Percentiles rank a stretch among this genome's conserved stretches.
These are phyloP conservation scores for Trichoderma koningii DNA, from an alignment of 2,329 filamentous ascomycete genomes.

Conservation along the genomic window DNA sequence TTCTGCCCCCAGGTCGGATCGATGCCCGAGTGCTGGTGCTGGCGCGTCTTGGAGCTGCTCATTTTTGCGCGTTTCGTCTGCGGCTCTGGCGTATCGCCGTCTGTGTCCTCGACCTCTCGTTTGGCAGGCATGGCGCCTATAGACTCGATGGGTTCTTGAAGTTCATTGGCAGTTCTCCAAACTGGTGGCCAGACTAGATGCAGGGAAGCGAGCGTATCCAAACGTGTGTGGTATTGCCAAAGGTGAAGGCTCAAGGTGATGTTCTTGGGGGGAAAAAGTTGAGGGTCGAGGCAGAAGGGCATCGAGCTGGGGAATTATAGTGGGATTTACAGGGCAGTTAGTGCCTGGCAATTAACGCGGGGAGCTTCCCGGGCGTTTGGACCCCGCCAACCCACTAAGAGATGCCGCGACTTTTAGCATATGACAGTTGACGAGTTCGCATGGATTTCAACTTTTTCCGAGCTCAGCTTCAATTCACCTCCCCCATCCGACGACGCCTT, in stretches of 20 bases:
- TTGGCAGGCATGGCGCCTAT: conserved; percentile 40
- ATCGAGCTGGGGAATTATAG: conserved; percentile 18
- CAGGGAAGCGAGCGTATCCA: neutral
- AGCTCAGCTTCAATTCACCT: neutral
- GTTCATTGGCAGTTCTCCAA: neutral
- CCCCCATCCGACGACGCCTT: conserved; percentile 3
- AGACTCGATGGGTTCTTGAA: neutral
- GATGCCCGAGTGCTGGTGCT: conserved; percentile 50
- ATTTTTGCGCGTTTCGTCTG: conserved; percentile 36
- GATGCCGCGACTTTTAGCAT: conserved; percentile 6
- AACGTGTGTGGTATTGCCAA: too few relatives aligned
- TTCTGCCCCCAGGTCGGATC: conserved; percentile 71
- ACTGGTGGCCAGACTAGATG: too few relatives aligned
- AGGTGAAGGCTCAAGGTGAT: neutral
- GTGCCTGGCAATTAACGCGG: conserved; percentile 24
- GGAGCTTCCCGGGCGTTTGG: conserved; percentile 19
- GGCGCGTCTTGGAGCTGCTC: conserved; percentile 39
- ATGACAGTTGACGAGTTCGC: neutral
- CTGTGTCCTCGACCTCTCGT: conserved; percentile 38
- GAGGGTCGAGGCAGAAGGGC: conserved; percentile 14
- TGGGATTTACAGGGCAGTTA: conserved; percentile 31
- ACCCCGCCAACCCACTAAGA: conserved; percentile 21
- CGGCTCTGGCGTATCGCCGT: conserved; percentile 34
- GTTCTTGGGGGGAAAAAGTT: neutral
- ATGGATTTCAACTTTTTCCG: neutral